Evolutionary conservation across 768 basidiomycete species (phyloP).

Genomic region (Leucosporidium creatinivorum): DNA sequence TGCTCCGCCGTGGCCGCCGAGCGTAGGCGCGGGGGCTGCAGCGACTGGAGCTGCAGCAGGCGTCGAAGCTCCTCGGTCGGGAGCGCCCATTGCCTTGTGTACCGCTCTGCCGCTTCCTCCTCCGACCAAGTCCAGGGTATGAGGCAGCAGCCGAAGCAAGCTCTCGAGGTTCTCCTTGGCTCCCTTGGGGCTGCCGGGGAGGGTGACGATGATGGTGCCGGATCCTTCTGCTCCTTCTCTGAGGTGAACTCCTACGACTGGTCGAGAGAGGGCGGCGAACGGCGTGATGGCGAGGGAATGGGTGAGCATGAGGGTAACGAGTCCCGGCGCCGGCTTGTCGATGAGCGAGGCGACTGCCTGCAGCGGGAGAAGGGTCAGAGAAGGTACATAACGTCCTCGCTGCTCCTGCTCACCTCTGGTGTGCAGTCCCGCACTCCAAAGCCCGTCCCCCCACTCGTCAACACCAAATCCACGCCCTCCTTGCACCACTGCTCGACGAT

Average conservation of each 20-base stretch:
- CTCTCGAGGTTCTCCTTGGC: constrained; percentile 68
- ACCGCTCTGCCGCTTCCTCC: constrained; percentile 11
- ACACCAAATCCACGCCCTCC: constrained; percentile 59
- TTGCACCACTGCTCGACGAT: constrained; percentile 46
- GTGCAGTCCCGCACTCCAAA: constrained; percentile 73
- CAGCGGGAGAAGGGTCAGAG: constrained; percentile 41
- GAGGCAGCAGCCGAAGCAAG: constrained; percentile 57
- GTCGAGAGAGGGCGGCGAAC: constrained; percentile 72
- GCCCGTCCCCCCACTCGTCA: constrained; percentile 83
- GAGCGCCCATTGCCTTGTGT: constrained; percentile 7
- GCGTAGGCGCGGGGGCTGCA: neutral
- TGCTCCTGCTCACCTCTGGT: constrained; percentile 56
- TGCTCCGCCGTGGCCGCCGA: too few relatives aligned
- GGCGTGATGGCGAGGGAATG: constrained; percentile 66
- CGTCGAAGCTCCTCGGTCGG: neutral
- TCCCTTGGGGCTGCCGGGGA: constrained; percentile 79
- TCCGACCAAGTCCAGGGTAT: constrained; percentile 62
- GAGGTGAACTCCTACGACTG: constrained; percentile 56
- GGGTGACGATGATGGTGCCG: constrained; percentile 62
- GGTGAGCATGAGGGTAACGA: constrained; percentile 65
- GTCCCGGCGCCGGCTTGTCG: constrained; percentile 49
- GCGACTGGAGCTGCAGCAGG: too few relatives aligned
- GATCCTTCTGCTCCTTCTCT: constrained; percentile 46
- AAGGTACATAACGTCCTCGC: constrained; percentile 48
- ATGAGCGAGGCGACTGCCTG: constrained; percentile 40